phyloP scores from a whole-genome alignment of 768 basidiomycete species.

The Lentinula guzmanii region DNA sequence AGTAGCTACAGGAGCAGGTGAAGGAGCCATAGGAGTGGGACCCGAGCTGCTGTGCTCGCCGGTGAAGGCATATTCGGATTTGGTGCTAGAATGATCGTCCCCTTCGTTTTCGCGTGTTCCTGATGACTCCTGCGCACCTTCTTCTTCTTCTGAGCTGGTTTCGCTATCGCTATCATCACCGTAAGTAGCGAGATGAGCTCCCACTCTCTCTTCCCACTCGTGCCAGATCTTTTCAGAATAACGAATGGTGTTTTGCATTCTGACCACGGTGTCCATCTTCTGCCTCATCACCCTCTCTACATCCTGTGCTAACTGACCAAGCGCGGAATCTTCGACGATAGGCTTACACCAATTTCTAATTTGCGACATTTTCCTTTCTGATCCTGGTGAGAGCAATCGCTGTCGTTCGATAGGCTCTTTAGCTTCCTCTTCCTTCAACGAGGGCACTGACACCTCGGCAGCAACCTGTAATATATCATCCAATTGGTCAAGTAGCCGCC shows the following conservation, averaged over 20 bases:
- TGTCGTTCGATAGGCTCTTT: slow-evolving; percentile 92
- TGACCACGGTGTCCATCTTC: slow-evolving; percentile 91
- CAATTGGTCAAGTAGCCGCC: slow-evolving; percentile 76
- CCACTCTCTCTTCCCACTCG: slow-evolving; percentile 93
- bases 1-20: slow-evolving; percentile 68
- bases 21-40: slow-evolving; percentile 20
- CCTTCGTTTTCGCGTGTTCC: slow-evolving; percentile 20
- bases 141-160: slow-evolving; percentile 35
- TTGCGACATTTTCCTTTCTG: slow-evolving; percentile 80
- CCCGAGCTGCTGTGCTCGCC: slow-evolving; percentile 33
- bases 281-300: slow-evolving; percentile 85
- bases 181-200: slow-evolving; percentile 52
- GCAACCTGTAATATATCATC: slow-evolving; percentile 81
- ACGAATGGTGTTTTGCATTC: slow-evolving; percentile 94
- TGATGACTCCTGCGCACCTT: slow-evolving; percentile 22
- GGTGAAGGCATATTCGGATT: slow-evolving; percentile 57
- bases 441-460: slow-evolving; percentile 77
- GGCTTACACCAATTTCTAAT: slow-evolving; percentile 87
- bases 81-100: slow-evolving; percentile 57
- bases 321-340: slow-evolving; percentile 76
- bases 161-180: slow-evolving; percentile 43
- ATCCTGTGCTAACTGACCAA: slow-evolving; percentile 79
- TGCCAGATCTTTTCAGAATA: slow-evolving; percentile 96
- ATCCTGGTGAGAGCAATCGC: slow-evolving; percentile 80
- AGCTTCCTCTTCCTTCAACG: slow-evolving; percentile 86